Conservation (phyloP, 2,329 filamentous ascomycete genomes). For the Chalara sp. region DNA sequence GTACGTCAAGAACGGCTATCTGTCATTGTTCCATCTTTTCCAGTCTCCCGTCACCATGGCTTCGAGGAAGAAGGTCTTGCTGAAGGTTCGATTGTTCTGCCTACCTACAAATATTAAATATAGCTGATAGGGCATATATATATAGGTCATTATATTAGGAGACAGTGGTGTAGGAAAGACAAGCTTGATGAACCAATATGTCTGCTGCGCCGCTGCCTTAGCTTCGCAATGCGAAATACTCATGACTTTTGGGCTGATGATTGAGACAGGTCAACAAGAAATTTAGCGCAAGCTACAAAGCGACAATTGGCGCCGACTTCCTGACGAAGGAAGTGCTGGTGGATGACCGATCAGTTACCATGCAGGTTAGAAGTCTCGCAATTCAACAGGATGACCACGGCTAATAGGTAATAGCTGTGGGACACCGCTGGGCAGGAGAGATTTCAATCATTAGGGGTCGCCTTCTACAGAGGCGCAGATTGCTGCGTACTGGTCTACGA, state of each 20-base stretch:
- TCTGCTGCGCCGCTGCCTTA: slow-evolving; percentile 39
- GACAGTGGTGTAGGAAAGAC: slow-evolving; percentile 99
- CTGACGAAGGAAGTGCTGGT: slow-evolving; percentile 96
- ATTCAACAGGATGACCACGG: slow-evolving; percentile 10
- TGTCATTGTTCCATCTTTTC: slow-evolving; percentile 4
- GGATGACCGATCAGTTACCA: slow-evolving; percentile 93
- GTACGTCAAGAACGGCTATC: too few relatives aligned
- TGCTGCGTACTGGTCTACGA: slow-evolving; percentile 98
- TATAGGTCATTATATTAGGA: slow-evolving; percentile 93
- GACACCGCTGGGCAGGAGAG: slow-evolving; percentile 96
- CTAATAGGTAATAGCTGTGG: slow-evolving; percentile 69
- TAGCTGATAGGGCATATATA: neutral
- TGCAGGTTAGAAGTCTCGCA: slow-evolving; percentile 63
- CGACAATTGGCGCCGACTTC: slow-evolving; percentile 97
- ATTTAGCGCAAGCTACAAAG: slow-evolving; percentile 99
- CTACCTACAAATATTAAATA: neutral
- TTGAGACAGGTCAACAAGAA: slow-evolving; percentile 93
- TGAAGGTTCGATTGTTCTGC: slow-evolving; percentile 48
- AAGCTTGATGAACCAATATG: slow-evolving; percentile 99
- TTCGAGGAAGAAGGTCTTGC: slow-evolving; percentile 60
- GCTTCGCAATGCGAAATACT: too few relatives aligned
- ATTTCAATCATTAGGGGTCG: slow-evolving; percentile 94
- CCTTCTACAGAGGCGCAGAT: slow-evolving; percentile 95
- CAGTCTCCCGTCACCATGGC: slow-evolving; percentile 35
- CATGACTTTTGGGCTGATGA: slow-evolving; percentile 9